Conservation (phyloP, 2,329 filamentous ascomycete species). For the Neofusicoccum sp. region DNA sequence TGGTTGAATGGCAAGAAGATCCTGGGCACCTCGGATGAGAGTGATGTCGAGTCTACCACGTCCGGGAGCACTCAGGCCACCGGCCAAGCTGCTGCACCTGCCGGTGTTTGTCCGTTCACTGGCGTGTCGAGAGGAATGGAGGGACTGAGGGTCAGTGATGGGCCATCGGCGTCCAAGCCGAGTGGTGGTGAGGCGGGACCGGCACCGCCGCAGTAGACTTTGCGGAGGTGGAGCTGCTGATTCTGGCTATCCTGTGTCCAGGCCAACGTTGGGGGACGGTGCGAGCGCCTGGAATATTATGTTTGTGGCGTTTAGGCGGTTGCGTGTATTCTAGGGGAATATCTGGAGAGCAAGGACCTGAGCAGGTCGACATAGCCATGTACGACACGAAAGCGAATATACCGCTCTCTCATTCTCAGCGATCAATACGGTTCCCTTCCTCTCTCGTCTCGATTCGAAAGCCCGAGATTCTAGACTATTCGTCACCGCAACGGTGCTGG, state of each 20-base stretch:
- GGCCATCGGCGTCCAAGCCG: not conserved
- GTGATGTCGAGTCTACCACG: slow-evolving; percentile 13
- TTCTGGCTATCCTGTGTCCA: not conserved
- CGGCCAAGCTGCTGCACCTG: not conserved
- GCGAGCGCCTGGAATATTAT: not conserved
- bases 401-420: not conserved
- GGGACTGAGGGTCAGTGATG: not conserved
- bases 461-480: no score
- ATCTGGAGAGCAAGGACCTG: not conserved
- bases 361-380: not conserved
- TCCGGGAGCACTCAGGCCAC: slow-evolving; percentile 11
- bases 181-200: not conserved
- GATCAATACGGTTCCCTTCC: no score
- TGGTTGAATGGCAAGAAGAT: slow-evolving; percentile 37
- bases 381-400: not conserved
- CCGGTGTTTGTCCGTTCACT: slow-evolving; percentile 18
- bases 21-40: slow-evolving; percentile 30
- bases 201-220: not conserved
- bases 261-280: not conserved
- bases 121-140: slow-evolving; percentile 14
- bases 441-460: no score
- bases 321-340: not conserved
- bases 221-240: not conserved
- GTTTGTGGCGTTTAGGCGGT: not conserved
- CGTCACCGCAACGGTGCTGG: no score